Evolutionary conservation across 108 stramenopile genomes (phyloP).

Genomic region (Discostella stelligeroides): DNA sequence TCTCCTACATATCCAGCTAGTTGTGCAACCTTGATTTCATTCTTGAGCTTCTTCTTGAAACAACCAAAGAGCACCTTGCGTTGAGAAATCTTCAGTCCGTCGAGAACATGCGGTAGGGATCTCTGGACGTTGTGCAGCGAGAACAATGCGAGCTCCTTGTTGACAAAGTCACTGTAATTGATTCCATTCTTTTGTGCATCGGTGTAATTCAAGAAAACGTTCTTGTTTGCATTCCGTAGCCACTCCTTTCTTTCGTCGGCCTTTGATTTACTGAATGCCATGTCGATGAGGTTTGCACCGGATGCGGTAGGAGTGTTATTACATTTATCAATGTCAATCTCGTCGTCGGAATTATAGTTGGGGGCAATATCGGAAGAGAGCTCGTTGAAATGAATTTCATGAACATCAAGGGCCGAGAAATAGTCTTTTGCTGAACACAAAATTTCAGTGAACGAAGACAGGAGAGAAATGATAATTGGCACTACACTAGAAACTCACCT

Average conservation of each 20-base stretch:
- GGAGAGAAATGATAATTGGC: not conserved
- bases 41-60: constrained; percentile 98
- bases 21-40: constrained; percentile 96
- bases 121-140: constrained; percentile 90
- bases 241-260: constrained; percentile 95
- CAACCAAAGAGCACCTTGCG: constrained; percentile 96
- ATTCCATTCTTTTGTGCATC: constrained; percentile 63
- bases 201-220: constrained; percentile 91
- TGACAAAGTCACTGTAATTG: constrained; percentile 93
- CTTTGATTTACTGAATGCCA: constrained; percentile 96
- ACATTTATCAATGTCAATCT: constrained; percentile 60
- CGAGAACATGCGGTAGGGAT: constrained; percentile 93
- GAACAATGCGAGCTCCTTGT: constrained; percentile 98
- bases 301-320: constrained; percentile 25
- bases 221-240: constrained; percentile 75
- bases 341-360: too few relatives aligned
- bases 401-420: constrained; percentile 74
- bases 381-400: constrained; percentile 75
- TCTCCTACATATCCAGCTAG: constrained; percentile 90
- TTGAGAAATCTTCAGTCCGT: constrained; percentile 99
- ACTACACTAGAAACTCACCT: constrained; percentile 90
- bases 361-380: too few relatives aligned
- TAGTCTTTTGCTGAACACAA: constrained; percentile 75
- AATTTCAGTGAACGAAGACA: too few relatives aligned
- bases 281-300: constrained; percentile 92